phyloP scores from a whole-genome alignment of 164 flowering plant genomes.

The Brasenia schreberi region DNA sequence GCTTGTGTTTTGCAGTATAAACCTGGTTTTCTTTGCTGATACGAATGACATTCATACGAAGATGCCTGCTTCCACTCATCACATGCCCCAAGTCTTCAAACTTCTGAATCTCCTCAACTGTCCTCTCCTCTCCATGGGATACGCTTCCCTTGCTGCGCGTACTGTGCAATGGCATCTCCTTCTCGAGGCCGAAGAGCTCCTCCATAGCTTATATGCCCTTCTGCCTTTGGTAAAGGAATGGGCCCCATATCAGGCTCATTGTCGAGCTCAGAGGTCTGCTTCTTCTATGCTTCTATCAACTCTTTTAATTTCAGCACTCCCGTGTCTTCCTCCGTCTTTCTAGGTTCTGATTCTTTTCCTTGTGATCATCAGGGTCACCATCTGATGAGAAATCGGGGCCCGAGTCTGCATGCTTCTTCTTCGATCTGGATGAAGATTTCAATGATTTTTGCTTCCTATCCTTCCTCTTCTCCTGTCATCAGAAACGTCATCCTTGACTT shows the following conservation, averaged over 20 bases:
- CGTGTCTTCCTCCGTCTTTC: slow-evolving; percentile 19
- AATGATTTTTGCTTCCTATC: slow-evolving; percentile 2
- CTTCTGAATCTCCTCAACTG: slow-evolving; percentile 90
- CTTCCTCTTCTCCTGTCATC: slow-evolving; percentile 11
- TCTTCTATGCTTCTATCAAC: slow-evolving; percentile 66
- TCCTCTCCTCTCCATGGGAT: slow-evolving; percentile 98
- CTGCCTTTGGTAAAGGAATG: slow-evolving; percentile 80
- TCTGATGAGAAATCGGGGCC: slow-evolving; percentile 4
- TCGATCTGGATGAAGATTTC: slow-evolving; percentile 16
- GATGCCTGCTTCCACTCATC: slow-evolving; percentile 99
- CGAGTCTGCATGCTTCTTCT: slow-evolving; percentile 19
- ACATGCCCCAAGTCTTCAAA: slow-evolving; percentile 92
- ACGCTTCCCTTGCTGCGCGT: slow-evolving; percentile 96
- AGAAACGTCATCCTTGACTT: slow-evolving; percentile 10
- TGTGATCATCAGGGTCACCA: slow-evolving; percentile 10
- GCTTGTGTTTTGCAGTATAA: slow-evolving; percentile 92
- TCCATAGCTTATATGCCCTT: slow-evolving; percentile 98
- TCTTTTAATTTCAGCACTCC: slow-evolving; percentile 58
- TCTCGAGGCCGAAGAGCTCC: slow-evolving; percentile 98
- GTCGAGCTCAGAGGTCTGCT: slow-evolving; percentile 29
- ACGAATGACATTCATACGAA: slow-evolving; percentile 98
- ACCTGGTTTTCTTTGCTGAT: slow-evolving; percentile 98
- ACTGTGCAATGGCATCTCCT: slow-evolving; percentile 99
- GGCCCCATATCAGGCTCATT: slow-evolving; percentile 77
- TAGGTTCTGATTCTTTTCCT: slow-evolving; percentile 16